Evolutionary conservation across 2,329 filamentous ascomycete species (phyloP), one percentile per base, ranked within the genome.

Genomic region (Sarocladium oryzae): DNA sequence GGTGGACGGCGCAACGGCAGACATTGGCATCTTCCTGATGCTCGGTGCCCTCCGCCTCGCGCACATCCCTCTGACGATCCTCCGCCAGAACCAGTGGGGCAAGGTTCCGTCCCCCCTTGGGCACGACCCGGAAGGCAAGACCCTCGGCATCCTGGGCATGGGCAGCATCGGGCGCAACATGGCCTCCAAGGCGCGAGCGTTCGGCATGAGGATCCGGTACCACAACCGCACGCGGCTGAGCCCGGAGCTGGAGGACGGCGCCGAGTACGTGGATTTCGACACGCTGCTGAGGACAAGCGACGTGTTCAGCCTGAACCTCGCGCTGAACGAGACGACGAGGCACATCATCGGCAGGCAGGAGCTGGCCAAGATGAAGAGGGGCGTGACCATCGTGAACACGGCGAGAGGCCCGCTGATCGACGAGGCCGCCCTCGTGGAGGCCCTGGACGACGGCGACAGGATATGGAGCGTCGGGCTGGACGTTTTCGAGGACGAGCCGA

Each of bases 331-430:
- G 63, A 71, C 77, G 60, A 84, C 85, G 57, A 37, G 49, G 28
- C 50, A 52, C 16, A 36, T 54, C 13, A 84, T 87, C 59, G 77
- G 77, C 37, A 80, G 74, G 16, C 60, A 69, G 2, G 79, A 88
- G 58, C 82, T 89, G 57, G 71, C 70, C 35, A 79, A 80, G 64
- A 89, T 88, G 85, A 89, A 88, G 67, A 71, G 76, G 49, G 84
- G 83, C 7, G 77, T 85, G 2, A 76, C 86, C 2, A 74, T 89
- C 18, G 75, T 88, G 56, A 89, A 88, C 64, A 88, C 85, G 2
- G 85, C 85, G 1, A 76, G 85, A 7, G 85, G 85, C 2, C 82
- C 83, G n/a, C 78, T 88, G 24, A 84, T 89, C 53, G 81, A 89
- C 53, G 85, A 88, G 65, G 81, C 71, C 2, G 85, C 85, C 0